Evolutionary conservation across 106 monocot genomes (phyloP).

Genomic region (Allium sativum): DNA sequence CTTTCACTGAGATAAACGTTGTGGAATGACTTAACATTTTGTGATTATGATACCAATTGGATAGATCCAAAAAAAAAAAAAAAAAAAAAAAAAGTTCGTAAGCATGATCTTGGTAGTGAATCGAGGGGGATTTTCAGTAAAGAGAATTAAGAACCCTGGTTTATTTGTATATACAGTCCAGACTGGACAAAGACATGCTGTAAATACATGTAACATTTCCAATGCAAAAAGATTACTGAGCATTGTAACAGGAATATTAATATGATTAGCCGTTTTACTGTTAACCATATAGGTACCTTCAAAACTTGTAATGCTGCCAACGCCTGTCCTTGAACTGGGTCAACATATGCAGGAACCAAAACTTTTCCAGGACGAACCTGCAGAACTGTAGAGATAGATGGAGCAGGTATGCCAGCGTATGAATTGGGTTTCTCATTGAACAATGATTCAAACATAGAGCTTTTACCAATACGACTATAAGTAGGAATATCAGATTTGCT

Average conservation of each 20-base stretch:
- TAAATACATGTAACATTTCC: background rate
- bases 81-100: too few species aligned
- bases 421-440: constrained; percentile 30
- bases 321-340: constrained; percentile 78
- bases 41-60: too few species aligned
- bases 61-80: too few species aligned
- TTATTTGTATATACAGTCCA: too few species aligned
- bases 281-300: constrained; percentile 46
- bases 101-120: too few species aligned
- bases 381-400: constrained; percentile 61
- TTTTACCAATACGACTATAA: constrained; percentile 14
- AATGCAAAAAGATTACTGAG: background rate
- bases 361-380: constrained; percentile 77
- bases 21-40: too few species aligned
- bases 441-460: constrained; percentile 21
- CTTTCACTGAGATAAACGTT: too few species aligned
- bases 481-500: constrained; percentile 14
- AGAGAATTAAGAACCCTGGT: too few species aligned
- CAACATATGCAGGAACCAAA: constrained; percentile 80
- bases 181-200: background rate
- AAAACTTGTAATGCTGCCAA: constrained; percentile 79
- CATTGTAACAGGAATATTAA: too few species aligned
- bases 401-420: constrained; percentile 72
- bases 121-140: too few species aligned
- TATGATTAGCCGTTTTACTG: too few species aligned